Evolutionary conservation across 306 rosid genomes (phyloP).

Genomic region (Oxytropis ochrocephala): DNA sequence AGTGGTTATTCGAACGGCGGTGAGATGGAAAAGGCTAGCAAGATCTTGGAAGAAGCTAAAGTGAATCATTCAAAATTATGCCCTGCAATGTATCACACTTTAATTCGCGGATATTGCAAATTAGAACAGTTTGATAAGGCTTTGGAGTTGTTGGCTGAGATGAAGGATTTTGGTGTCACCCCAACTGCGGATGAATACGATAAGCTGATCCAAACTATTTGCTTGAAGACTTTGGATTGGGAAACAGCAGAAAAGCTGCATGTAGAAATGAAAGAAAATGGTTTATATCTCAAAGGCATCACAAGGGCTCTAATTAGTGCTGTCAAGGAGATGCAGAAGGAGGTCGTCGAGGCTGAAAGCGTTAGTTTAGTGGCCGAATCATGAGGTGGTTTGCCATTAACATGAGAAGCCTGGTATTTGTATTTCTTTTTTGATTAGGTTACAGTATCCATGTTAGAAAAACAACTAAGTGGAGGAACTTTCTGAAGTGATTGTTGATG

Average conservation of each 20-base stretch:
- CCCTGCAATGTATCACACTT: constrained; percentile 62
- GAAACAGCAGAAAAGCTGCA: constrained; percentile 60
- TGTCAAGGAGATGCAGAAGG: constrained; percentile 67
- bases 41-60: constrained; percentile 59
- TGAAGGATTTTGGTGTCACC: constrained; percentile 59
- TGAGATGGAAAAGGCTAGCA: constrained; percentile 70
- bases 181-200: constrained; percentile 62
- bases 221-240: constrained; percentile 82
- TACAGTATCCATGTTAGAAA: constrained; percentile 3
- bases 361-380: constrained; percentile 17
- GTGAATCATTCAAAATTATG: constrained; percentile 50
- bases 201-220: constrained; percentile 75
- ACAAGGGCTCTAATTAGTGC: constrained; percentile 67
- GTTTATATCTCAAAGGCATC: constrained; percentile 61
- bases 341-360: constrained; percentile 31
- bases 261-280: constrained; percentile 73
- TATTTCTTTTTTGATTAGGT: constrained; percentile 13
- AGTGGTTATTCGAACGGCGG: constrained; percentile 72
- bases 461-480: not conserved
- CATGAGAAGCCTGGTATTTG: constrained; percentile 10
- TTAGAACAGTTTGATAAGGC: constrained; percentile 70
- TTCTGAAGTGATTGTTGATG: not conserved
- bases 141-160: constrained; percentile 58
- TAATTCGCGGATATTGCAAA: constrained; percentile 76
- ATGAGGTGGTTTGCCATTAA: not conserved